Evolutionary conservation across 2,329 filamentous ascomycete species (phyloP), one percentile per base, ranked within the genome.

Genomic region (Microthyrium microscopicum): DNA sequence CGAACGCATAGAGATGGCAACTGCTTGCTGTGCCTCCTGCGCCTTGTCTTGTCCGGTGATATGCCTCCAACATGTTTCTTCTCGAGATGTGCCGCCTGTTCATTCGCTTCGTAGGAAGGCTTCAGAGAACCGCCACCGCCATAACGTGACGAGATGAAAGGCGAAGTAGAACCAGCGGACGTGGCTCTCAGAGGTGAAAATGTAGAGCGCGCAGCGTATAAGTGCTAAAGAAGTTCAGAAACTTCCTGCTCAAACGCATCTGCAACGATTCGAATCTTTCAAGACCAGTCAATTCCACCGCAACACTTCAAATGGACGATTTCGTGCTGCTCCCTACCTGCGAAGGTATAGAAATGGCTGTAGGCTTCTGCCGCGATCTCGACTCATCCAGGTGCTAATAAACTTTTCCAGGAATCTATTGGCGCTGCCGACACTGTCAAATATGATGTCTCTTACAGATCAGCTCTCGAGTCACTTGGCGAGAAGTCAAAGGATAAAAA

Each of bases 41-140:
- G 15, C 19, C 19, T 21, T 31, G 15, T 20, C 15, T 21, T 31
- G 15, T 22, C 29, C 9, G 29, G 6, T 20, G 18, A 18, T 18
- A 18, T 21, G 15, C 29, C 29, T 31, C 29, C 19, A 18, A 21
- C 29, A 31, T 31, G 15, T 31, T 21, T 31, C 29, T 31, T 31
- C 29, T 22, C 18, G 19, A 20, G 29, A 31, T 31, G 29, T 31
- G 29, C 29, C 29, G 19, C 19, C 19, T 31, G 29, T 21, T 31
- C 17, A 31, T 31, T 20, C 15, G 18, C 15, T 31, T 21, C 18
- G 18, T 31, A 31, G 19, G 29, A 21, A 31, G 19, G 6, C 29
- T 20, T 31, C 15, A 20, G 19, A 21, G 29, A 31, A 31, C 29
- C 29, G 29, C 29, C 17, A 31, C 29, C 29, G 19, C 29, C 17